Conservation (phyloP, 345 rosid species). For the Chamaenerion angustifolium region DNA sequence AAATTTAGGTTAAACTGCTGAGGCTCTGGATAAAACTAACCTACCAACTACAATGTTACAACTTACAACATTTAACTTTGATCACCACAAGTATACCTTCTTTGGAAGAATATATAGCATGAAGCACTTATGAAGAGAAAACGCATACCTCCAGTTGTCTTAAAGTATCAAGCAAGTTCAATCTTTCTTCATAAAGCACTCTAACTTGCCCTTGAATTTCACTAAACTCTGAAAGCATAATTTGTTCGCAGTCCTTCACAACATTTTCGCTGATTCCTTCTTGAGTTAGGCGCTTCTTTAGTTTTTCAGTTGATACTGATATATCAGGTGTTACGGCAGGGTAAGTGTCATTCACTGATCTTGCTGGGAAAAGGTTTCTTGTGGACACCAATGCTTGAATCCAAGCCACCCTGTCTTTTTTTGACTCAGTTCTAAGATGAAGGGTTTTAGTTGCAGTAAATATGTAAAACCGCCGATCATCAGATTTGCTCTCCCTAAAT, state of each 20-base stretch:
- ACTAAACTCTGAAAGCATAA: constrained; percentile 75
- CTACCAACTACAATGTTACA: no score
- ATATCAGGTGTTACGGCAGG: constrained; percentile 37
- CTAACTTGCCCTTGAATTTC: constrained; percentile 58
- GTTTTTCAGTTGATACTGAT: constrained; percentile 67
- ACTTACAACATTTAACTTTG: no score
- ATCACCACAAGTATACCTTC: no score
- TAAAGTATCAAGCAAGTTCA: constrained; percentile 60
- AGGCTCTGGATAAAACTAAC: no score
- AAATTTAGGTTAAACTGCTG: no score
- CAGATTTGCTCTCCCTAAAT: constrained; percentile 95
- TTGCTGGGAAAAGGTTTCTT: constrained; percentile 44
- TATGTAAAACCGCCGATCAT: constrained; percentile 77
- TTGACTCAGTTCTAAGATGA: constrained; percentile 82
- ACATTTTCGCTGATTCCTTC: constrained; percentile 54
- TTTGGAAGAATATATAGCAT: no score
- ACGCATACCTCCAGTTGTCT: constrained; percentile 79
- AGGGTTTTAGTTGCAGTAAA: constrained; percentile 96
- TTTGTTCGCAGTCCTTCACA: constrained; percentile 82
- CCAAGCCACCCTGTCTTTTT: constrained; percentile 76
- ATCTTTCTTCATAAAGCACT: constrained; percentile 66
- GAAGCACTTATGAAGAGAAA: no score
- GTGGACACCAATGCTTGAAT: constrained; percentile 76
- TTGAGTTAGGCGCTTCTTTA: constrained; percentile 49
- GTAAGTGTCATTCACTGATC: constrained; percentile 46